Base-by-base conservation (phyloP, 129 eudicot genomes). In the Kitagawia praeruptora region DNA sequence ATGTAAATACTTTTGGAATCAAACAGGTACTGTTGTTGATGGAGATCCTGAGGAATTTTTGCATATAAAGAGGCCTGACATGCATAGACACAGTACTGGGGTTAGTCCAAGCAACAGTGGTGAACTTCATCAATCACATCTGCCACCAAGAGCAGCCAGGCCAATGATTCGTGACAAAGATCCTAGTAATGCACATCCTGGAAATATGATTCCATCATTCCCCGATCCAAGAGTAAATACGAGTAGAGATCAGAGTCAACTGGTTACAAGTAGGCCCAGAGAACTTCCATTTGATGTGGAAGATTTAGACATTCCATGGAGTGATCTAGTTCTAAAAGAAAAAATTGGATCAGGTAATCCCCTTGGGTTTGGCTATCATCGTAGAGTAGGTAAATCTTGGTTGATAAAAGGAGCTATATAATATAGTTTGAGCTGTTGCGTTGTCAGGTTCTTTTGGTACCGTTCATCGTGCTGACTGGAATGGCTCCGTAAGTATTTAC, bases 391-490 rank as follows among this genome's bases (percentile, higher is more conserved):
- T 67, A 51, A 40, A 41, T 56, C 25, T 67, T 83, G 39, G 39
- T 51, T 72, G 69, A 28, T 76, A 44, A 41, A 41, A 79, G 73
- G 49, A 72, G 75, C 73, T 42, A 27, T 78, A 75, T 47, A 28
- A 56, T 47, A 47, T 31, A 40, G 72, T 41, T 61, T 79, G 70
- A 46, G 80, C 76, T 21, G 34, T 69, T 83, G 44, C 67, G 45
- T 78, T 83, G 78, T 76, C 93, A 91, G 98, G 98, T 77, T 94
- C 98, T 74, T 94, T 91, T 84, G 98, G 98, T 77, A 90, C 90
- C 40, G 98, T 94, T 77, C 90, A 81, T 83, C 96, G 92, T 79
- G 98, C 98, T 83, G 97, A 90, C 64, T 94, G 98, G 98, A 87
- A 94, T 90, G 97, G 97, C 42, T 89, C 89, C 80, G 98, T 95